Conservation (phyloP, 106 monocot genomes). For the Dioscorea alata region DNA sequence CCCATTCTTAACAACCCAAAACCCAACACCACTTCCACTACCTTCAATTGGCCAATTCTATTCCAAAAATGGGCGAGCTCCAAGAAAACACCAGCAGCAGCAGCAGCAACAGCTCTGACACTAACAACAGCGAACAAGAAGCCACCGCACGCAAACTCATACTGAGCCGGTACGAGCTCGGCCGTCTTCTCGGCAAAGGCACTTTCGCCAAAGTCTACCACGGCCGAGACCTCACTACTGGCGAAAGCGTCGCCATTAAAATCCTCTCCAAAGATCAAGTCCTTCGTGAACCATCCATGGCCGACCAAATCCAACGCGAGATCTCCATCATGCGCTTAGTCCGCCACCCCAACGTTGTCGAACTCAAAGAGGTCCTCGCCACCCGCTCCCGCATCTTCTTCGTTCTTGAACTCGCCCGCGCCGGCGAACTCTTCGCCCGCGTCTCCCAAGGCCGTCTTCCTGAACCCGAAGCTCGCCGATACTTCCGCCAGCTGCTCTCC, state of each 20-base stretch:
- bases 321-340: conserved; percentile 20
- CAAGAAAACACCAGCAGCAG: too few relatives aligned
- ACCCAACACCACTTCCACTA: too few relatives aligned
- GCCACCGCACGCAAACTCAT: conserved; percentile 3
- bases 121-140: too few relatives aligned
- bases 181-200: conserved; percentile 32
- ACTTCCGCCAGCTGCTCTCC: conserved; percentile 22
- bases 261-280: conserved; percentile 18
- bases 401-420: conserved; percentile 18
- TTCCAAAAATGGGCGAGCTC: too few relatives aligned
- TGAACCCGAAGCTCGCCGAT: conserved; percentile 13
- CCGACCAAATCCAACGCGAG: conserved; percentile 22
- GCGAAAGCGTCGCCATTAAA: conserved; percentile 24
- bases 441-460: conserved; percentile 13
- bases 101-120: background rate
- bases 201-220: conserved; percentile 44
- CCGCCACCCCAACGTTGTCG: conserved; percentile 26
- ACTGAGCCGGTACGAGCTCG: conserved; percentile 33
- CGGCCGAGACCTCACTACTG: conserved; percentile 19
- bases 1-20: too few relatives aligned
- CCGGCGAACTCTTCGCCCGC: conserved; percentile 20
- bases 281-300: conserved; percentile 8
- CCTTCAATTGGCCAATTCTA: too few relatives aligned
- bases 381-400: conserved; percentile 20
- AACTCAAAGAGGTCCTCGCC: conserved; percentile 24